Conservation (phyloP, 257 asterid species). For the Cynanchum wilfordii region DNA sequence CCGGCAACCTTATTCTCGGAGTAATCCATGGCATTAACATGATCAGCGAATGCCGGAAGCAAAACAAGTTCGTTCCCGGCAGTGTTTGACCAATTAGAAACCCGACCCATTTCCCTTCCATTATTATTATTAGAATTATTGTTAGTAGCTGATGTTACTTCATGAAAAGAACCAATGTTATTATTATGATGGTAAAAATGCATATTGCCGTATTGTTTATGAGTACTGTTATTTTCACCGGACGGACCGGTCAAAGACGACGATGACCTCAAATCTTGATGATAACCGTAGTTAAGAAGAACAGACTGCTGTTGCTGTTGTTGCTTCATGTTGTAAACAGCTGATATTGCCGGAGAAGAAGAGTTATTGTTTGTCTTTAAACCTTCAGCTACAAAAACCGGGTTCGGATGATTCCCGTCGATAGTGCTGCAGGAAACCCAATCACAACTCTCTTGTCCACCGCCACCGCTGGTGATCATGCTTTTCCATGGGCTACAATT, state of each 20-base stretch:
- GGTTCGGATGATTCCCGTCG: constrained; percentile 14
- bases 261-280: constrained; percentile 22
- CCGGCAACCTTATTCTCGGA: not conserved
- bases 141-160: constrained; percentile 29
- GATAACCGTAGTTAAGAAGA: constrained; percentile 23
- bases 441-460: constrained; percentile 14
- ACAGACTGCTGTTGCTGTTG: not conserved
- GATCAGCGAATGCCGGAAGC: constrained; percentile 33
- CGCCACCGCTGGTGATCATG: not conserved
- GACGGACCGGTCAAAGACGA: constrained; percentile 12
- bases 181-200: constrained; percentile 27
- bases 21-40: constrained; percentile 16
- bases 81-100: constrained; percentile 20
- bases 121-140: constrained; percentile 1
- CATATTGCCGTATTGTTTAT: constrained; percentile 4
- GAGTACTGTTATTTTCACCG: constrained; percentile 8
- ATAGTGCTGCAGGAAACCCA: constrained; percentile 18
- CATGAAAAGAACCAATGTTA: constrained; percentile 22
- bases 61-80: constrained; percentile 29
- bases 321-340: constrained; percentile 23
- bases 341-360: constrained; percentile 14
- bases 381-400: constrained; percentile 33
- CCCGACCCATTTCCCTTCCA: constrained; percentile 15
- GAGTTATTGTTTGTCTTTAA: constrained; percentile 18
- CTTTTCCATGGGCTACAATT: constrained; percentile 28